phyloP scores from a whole-genome alignment of 768 basidiomycete species.

The Imleria badia region DNA sequence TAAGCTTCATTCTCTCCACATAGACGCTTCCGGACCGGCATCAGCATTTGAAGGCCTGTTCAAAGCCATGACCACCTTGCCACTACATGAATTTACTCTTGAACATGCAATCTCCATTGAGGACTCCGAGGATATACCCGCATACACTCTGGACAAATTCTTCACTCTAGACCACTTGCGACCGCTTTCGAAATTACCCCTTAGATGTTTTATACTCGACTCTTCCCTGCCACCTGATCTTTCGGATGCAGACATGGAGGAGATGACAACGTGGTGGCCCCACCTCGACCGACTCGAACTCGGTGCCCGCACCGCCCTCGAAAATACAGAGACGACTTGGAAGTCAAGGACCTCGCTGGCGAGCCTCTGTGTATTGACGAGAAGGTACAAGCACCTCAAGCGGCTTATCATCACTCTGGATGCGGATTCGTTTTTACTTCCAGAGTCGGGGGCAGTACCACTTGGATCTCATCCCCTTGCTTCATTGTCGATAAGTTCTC shows the following conservation, averaged over 20 bases:
- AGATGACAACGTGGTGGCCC: slow-evolving; percentile 47
- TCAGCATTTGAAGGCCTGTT: slow-evolving; percentile 40
- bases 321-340: slow-evolving; percentile 23
- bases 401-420: slow-evolving; percentile 23
- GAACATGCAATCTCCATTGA: slow-evolving; percentile 33
- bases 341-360: slow-evolving; percentile 16
- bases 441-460: background rate
- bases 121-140: slow-evolving; percentile 35
- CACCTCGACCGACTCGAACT: slow-evolving; percentile 42
- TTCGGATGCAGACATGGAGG: slow-evolving; percentile 38
- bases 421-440: background rate
- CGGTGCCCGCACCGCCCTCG: slow-evolving; percentile 30
- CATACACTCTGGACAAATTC: slow-evolving; percentile 8
- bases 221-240: slow-evolving; percentile 39
- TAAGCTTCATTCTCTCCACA: slow-evolving; percentile 36
- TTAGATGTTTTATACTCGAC: slow-evolving; percentile 41
- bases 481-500: slow-evolving; percentile 36
- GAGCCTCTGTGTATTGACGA: slow-evolving; percentile 16
- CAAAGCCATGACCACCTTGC: slow-evolving; percentile 29
- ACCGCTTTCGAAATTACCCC: slow-evolving; percentile 34
- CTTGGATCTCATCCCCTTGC: slow-evolving; percentile 23
- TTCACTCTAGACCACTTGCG: slow-evolving; percentile 35
- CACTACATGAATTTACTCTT: slow-evolving; percentile 39
- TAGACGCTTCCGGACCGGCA: slow-evolving; percentile 37
- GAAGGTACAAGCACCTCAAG: slow-evolving; percentile 16